Evolutionary conservation across 441 rosid genomes (phyloP).

Genomic region (Gossypium schwendimanii): DNA sequence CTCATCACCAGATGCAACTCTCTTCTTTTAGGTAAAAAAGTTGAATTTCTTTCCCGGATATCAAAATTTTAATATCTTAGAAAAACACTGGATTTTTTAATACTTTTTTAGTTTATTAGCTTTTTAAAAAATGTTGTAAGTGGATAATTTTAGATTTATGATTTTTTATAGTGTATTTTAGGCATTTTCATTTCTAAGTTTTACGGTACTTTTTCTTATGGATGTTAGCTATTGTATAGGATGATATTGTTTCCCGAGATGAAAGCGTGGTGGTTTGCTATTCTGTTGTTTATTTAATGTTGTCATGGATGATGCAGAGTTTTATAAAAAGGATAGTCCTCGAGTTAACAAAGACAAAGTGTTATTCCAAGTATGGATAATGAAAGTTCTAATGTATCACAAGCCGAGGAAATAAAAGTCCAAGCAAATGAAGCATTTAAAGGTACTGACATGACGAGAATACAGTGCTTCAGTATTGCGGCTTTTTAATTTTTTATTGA

Average conservation of each 20-base stretch:
- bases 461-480: background rate
- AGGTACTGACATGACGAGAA: conserved; percentile 34
- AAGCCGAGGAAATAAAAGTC: conserved; percentile 70
- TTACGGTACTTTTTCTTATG: background rate
- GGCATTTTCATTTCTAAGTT: background rate
- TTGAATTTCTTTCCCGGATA: background rate
- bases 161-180: background rate
- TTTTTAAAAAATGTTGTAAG: background rate
- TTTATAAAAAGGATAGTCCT: background rate
- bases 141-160: background rate
- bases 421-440: conserved; percentile 86
- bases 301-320: background rate
- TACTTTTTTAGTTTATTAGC: background rate
- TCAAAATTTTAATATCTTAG: background rate
- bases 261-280: conserved; percentile 3
- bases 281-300: background rate
- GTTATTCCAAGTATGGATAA: conserved; percentile 46
- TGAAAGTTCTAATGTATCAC: conserved; percentile 39
- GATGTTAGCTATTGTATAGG: background rate
- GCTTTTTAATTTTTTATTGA: background rate
- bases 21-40: background rate
- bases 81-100: background rate
- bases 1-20: background rate
- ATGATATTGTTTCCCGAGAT: background rate
- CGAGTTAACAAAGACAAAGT: background rate